Base-by-base conservation (phyloP, 345 rosid species). In the Toxicodendron radicans region DNA sequence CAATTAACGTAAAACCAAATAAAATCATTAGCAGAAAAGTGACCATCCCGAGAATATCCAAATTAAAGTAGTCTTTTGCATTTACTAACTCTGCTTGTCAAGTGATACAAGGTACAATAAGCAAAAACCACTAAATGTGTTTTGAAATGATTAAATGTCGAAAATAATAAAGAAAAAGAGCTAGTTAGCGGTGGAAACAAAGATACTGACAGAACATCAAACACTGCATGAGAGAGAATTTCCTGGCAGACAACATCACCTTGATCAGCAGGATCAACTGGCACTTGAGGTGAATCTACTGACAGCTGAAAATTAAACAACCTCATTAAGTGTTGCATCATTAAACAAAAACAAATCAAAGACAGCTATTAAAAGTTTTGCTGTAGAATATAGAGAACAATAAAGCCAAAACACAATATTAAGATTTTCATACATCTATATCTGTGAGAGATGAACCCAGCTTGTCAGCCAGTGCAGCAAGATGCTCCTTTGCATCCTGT, bases 401-500 rank as follows among this genome's bases (percentile, higher is more conserved):
- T 64, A 30, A 72, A 68, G 74, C 48, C 62, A 69, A 74, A 71
- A 27, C 30, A 64, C 43, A 68, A 53, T 66, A 80, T 57, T 17
- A 41, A 20, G 63, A 74, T 72, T 66, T 71, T 66, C 82, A 60
- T 93, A 95, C 98, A 82, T 91, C 87, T 72, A 93, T 95, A 79
- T 88, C 98, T 16, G 94, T 86, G 79, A 95, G 85, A 58, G 98
- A 90, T n/a, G 89, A 73, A 74, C 97, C 98, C 85, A 95, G 88
- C 87, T 91, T 86, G 89, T 93, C 95, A 56, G 94, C 99, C 81
- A 95, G 73, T 7, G 99, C 98, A 61, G 89, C 89, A 71, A 95
- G 95, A 85, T 93, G 97, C 87, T 91, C 97, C 85, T 93, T 95
- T 63, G 97, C 98, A 78, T 95, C 99, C 99, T 95, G 91, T 58